Evolutionary conservation across 306 rosid species (phyloP), one percentile per base, ranked within the genome.

Genomic region (Vigna reflexopilosa): DNA sequence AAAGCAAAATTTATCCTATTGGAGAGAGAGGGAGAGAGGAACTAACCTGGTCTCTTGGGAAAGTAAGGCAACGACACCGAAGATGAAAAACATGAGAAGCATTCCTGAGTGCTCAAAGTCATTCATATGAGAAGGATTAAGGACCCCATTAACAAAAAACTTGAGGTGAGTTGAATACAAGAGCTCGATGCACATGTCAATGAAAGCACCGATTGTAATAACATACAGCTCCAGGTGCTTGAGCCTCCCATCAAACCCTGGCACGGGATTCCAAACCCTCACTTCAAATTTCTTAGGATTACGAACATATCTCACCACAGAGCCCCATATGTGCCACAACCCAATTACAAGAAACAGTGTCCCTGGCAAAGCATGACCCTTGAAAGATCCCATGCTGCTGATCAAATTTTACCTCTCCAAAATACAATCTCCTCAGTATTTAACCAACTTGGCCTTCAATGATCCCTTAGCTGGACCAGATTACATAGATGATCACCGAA

Each of bases 31-130:
- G 14, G n/a, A 48, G 38, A 67, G 16, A 15, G n/a, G 16, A 72
- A 83, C 84, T 51, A 69, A 96, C 99, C 98, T 90, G 81, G 98
- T 87, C 47, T 90, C 82, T 85, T 89, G 88, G 11, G 89, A 80
- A 52, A 96, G 89, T 78, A 96, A 85, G 36, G 86, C 58, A 57
- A 87, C 75, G 67, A 88, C 77, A 26, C 99, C 88, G 30, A 93
- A 96, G 85, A 96, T 77, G 49, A 96, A 96, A 82, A 96, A 96
- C 99, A 91, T 96, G 26, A 96, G 90, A 84, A 95, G 99, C 98
- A 95, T 95, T 79, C 96, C 98, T 0, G 97, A 83, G 80, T 95
- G 98, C 88, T 95, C 99, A 62, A 95, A 93, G 82, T 95, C 88
- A 80, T 95, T 95, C 98, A 95, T 90, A 63, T 93, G 99, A 56